Conservation (phyloP, 345 rosid species). For the Salix koriyanagi region DNA sequence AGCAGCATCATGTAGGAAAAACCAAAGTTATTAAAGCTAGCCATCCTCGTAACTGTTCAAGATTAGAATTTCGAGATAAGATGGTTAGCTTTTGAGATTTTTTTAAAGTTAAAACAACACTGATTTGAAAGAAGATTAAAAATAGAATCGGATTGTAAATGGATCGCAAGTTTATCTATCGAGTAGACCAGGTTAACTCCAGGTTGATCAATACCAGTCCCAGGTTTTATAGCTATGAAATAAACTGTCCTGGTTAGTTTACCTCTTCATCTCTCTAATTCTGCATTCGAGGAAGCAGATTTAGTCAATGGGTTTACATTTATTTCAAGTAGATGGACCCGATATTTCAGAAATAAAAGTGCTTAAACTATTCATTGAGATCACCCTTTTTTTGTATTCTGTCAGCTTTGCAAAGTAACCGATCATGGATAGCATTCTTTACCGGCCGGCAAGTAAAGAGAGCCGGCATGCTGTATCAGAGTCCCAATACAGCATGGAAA, state of each 20-base stretch:
- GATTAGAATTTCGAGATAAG: too few species aligned
- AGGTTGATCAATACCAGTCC: too few species aligned
- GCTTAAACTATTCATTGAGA: background rate
- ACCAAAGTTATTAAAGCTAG: too few species aligned
- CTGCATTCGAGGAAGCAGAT: background rate
- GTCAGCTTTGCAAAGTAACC: background rate
- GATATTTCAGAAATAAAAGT: background rate
- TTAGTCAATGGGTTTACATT: background rate
- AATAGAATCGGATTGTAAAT: too few species aligned
- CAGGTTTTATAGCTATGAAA: background rate
- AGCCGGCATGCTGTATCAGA: background rate
- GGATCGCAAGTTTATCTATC: too few species aligned
- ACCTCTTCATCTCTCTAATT: background rate
- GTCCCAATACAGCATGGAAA: too few species aligned
- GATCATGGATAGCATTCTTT: background rate
- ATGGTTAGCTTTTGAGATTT: too few species aligned
- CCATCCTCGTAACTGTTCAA: too few species aligned
- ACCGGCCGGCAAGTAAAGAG: slow-evolving; percentile 1
- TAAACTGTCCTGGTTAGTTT: background rate
- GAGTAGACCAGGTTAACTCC: too few species aligned
- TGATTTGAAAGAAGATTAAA: too few species aligned
- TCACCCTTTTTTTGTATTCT: background rate
- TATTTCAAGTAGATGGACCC: too few species aligned
- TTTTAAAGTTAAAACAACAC: too few species aligned
- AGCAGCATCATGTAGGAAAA: background rate